phyloP scores from a whole-genome alignment of 2,329 filamentous ascomycete species.

The Orbilia ellipsospora region DNA sequence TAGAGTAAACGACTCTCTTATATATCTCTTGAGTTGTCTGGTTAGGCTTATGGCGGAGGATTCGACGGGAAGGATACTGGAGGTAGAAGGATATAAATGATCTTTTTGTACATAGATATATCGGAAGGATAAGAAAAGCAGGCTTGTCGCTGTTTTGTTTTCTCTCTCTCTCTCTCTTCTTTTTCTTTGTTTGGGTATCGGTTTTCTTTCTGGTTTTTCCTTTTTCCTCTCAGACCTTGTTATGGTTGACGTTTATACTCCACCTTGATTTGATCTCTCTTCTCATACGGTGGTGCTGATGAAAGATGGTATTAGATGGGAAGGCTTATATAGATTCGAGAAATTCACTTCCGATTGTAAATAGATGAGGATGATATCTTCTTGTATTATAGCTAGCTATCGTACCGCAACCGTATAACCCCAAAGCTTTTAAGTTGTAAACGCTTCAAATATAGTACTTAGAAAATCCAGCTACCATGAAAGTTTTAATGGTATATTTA shows the following conservation, averaged over 20 bases:
- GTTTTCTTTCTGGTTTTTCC: constrained; percentile 2
- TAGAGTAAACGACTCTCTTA: constrained; percentile 55
- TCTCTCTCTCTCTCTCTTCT: constrained; percentile 2
- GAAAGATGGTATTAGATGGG: neutral
- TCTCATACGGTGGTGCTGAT: constrained; percentile 4
- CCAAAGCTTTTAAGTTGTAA: neutral
- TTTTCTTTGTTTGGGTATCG: constrained; percentile 20
- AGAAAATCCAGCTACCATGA: no score
- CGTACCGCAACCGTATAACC: neutral
- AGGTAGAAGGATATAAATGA: no score
- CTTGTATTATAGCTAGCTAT: constrained; percentile 47
- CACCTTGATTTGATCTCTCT: constrained; percentile 15
- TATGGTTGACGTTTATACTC: neutral
- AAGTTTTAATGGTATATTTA: constrained; percentile 59
- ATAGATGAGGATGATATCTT: constrained; percentile 7
- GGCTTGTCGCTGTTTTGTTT: neutral
- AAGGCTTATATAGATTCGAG: neutral
- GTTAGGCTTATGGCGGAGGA: no score
- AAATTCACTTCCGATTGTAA: neutral
- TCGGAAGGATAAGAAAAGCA: constrained; percentile 37
- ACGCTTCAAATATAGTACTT: neutral
- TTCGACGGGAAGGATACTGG: no score
- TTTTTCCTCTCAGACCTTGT: constrained; percentile 6
- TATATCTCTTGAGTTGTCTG: no score
- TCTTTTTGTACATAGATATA: constrained; percentile 15